phyloP scores from a whole-genome alignment of 192 early-diverging fungal species.

The Kickxella alabastrina region DNA sequence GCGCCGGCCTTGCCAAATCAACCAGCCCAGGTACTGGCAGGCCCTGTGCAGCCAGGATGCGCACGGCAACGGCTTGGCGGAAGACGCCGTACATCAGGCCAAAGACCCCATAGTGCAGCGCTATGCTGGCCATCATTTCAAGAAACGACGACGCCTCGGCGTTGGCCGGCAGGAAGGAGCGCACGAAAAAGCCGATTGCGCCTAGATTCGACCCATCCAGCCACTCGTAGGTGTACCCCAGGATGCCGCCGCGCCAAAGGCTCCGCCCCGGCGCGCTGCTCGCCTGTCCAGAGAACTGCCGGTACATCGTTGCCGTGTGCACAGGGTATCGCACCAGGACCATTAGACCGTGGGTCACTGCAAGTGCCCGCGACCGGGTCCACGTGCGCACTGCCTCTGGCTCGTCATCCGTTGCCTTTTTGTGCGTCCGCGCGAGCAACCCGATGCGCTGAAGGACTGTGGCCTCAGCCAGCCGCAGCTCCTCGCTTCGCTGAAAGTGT shows the following conservation, averaged over 20 bases:
- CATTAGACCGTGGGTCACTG: conserved; percentile 1
- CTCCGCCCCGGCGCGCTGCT: background rate
- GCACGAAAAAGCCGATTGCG: background rate
- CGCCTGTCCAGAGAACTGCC: conserved; percentile 10
- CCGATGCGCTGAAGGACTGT: no score
- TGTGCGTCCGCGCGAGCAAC: no score
- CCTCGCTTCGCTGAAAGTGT: no score
- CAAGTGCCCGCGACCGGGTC: conserved; percentile 12
- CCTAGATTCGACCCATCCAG: conserved; percentile 10
- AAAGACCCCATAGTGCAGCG: conserved; percentile 20
- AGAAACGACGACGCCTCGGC: background rate
- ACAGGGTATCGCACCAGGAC: conserved; percentile 19
- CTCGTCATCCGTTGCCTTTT: no score
- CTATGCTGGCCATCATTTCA: conserved; percentile 1
- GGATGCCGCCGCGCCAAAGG: conserved; percentile 2
- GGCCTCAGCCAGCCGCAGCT: no score
- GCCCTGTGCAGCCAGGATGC: conserved; percentile 2
- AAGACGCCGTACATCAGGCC: conserved; percentile 26
- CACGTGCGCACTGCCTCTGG: no score
- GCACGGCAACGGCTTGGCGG: conserved; percentile 24
- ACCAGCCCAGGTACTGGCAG: background rate
- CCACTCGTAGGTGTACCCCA: conserved; percentile 27
- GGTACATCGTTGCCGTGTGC: conserved; percentile 18
- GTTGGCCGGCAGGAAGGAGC: background rate
- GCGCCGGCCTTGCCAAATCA: background rate